These are phyloP conservation scores for Sporothrix humicola DNA, from an alignment of 2,329 filamentous ascomycete species.

Conservation along the genomic window DNA sequence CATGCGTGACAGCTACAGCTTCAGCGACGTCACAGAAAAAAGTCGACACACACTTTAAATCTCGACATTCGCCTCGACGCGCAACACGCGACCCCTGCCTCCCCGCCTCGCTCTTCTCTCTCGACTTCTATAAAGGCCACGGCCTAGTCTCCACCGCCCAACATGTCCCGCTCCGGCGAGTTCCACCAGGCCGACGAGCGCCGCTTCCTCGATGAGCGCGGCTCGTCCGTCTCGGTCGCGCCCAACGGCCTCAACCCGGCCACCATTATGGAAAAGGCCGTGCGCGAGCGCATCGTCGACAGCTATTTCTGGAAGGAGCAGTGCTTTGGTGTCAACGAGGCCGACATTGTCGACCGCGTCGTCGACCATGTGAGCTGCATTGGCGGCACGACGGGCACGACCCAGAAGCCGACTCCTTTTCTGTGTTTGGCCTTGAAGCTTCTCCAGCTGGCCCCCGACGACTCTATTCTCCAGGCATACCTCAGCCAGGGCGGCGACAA, in stretches of 20 bases:
- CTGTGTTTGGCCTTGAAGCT: conserved; percentile 95
- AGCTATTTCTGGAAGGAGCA: conserved; percentile 99
- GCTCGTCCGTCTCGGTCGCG: conserved; percentile 75
- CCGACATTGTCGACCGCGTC: conserved; percentile 83
- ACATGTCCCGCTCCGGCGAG: conserved; percentile 14
- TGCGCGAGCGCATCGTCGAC: conserved; percentile 93
- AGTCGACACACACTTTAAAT: neutral
- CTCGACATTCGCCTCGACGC: neutral
- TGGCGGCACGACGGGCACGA: conserved; percentile 83
- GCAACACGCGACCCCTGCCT: neutral
- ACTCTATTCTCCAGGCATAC: conserved; percentile 80
- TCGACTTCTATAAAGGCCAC: neutral
- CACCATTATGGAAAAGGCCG: conserved; percentile 94
- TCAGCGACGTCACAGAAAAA: neutral
- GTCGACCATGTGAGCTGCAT: conserved; percentile 81
- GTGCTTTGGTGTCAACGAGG: conserved; percentile 91
- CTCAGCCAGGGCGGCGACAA: conserved; percentile 74
- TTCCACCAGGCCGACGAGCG: conserved; percentile 78
- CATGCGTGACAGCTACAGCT: neutral
- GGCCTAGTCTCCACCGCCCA: neutral
- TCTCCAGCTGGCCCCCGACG: conserved; percentile 81
- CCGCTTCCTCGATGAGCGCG: conserved; percentile 87
- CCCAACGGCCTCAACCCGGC: conserved; percentile 90
- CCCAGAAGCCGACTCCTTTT: conserved; percentile 89
- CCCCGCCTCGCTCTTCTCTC: too few species aligned